Evolutionary conservation across 805 yeast genomes (phyloP), one percentile per base, ranked within the genome.

Genomic region (Torulaspora delbrueckii): DNA sequence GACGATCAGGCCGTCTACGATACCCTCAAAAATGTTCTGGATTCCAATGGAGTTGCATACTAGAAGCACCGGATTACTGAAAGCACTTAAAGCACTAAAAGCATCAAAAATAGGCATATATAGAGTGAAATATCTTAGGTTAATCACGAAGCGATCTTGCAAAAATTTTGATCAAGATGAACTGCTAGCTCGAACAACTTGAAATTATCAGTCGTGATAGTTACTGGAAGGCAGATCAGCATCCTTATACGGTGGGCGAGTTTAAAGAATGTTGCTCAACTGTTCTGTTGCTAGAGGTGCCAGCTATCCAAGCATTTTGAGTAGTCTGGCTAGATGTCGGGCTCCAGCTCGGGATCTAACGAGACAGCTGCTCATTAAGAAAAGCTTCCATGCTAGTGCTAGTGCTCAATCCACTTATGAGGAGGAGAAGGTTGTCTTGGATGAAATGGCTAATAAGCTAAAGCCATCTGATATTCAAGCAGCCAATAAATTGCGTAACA

Each of bases 401-500:
- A 10, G 23, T 1, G 36, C 50, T 3, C 64, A 58, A 34, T 47
- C 58, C 33, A 71, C 79, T 14, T 84, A 84, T 56, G 90, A 82
- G 53, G 89, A 85, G 54, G 95, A 86, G 59, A 83, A 83, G 62
- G 82, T 73, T 31, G 65, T 79, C 34, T 72, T 86, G 43, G 89
- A 84, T 63, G 75, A 76, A 53, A 72, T 84, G 53, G 71, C 75
- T 50, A 47, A 52, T 14, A 54, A 62, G 3, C 66, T 86, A 47
- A 68, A 78, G 2, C 78, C 73, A 18, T 67, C 63, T 24, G 95
- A 86, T 59, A 45, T 71, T 5, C 55, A 63, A 8, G 72, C 81
- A 25, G 71, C 86, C 14, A 57, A 68, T 5, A 72, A 75, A 43
- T 76, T 90, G 78, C 79, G 99, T 68, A 93, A 93, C 66, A 93